Evolutionary conservation across 2,329 filamentous ascomycete species (phyloP).

Genomic region (Harringtonia aguacate): DNA sequence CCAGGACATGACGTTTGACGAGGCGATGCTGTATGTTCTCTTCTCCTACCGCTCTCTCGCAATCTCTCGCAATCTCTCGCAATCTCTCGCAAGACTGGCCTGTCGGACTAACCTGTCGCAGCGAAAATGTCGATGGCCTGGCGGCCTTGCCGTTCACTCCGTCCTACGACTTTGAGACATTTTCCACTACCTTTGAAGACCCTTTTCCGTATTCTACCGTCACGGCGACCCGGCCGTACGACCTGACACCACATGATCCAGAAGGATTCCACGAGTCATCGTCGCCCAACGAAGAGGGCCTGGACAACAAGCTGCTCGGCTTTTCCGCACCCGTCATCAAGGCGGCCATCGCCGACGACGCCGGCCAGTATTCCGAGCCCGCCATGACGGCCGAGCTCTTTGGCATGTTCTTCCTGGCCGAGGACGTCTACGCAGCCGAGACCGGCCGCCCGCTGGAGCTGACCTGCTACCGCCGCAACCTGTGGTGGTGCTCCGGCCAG

Average conservation of each 20-base stretch:
- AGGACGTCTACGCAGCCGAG: slow-evolving; percentile 62
- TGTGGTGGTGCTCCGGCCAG: slow-evolving; percentile 89
- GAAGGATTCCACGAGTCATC: slow-evolving; percentile 26
- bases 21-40: slow-evolving; percentile 41
- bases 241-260: slow-evolving; percentile 9
- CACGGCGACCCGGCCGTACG: slow-evolving; percentile 12
- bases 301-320: slow-evolving; percentile 62
- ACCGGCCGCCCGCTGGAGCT: slow-evolving; percentile 59
- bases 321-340: slow-evolving; percentile 56
- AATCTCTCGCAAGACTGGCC: neutral
- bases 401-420: slow-evolving; percentile 82
- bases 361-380: slow-evolving; percentile 51
- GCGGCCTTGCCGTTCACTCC: slow-evolving; percentile 42
- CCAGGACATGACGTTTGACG: slow-evolving; percentile 42
- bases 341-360: slow-evolving; percentile 53
- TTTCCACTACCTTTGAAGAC: slow-evolving; percentile 54
- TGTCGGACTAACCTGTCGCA: too few relatives aligned
- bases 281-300: slow-evolving; percentile 37
- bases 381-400: slow-evolving; percentile 66
- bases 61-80: neutral
- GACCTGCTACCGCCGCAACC: slow-evolving; percentile 88
- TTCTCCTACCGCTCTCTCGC: neutral
- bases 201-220: slow-evolving; percentile 45
- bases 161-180: slow-evolving; percentile 49
- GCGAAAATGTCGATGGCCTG: slow-evolving; percentile 32